Percentiles rank a stretch among this genome's conserved stretches.
Evolutionary conservation across 2,329 filamentous ascomycete species (phyloP).

Genomic region (Ophiostoma triangulosporum): DNA sequence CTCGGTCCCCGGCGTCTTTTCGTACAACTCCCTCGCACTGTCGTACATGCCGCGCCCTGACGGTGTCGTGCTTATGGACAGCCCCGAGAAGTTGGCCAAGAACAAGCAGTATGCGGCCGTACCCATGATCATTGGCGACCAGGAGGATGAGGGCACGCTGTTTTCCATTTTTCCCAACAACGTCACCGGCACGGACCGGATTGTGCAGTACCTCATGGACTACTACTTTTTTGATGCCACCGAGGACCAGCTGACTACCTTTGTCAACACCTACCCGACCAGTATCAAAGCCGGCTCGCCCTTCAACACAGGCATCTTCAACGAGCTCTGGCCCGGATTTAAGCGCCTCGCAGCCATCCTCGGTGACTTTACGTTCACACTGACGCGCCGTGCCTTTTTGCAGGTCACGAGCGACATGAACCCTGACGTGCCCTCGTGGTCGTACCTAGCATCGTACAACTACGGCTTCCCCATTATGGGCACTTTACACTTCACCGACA

Average conservation of each 20-base stretch:
- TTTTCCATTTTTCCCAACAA: slow-evolving; percentile 59
- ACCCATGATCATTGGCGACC: slow-evolving; percentile 50
- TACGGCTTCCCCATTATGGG: slow-evolving; percentile 59
- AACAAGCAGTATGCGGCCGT: slow-evolving; percentile 36
- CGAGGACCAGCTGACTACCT: slow-evolving; percentile 32
- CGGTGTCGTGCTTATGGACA: slow-evolving; percentile 45
- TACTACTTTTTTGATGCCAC: slow-evolving; percentile 48
- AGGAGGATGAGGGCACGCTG: slow-evolving; percentile 69
- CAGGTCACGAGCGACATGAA: slow-evolving; percentile 28
- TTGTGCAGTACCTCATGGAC: slow-evolving; percentile 47
- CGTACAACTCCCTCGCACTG: slow-evolving; percentile 54
- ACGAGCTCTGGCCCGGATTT: slow-evolving; percentile 63
- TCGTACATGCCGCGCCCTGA: slow-evolving; percentile 66
- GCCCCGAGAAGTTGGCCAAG: slow-evolving; percentile 43
- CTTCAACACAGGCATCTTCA: slow-evolving; percentile 54
- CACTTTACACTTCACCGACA: slow-evolving; percentile 60
- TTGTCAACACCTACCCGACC: slow-evolving; percentile 52
- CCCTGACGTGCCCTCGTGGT: slow-evolving; percentile 53
- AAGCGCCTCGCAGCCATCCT: slow-evolving; percentile 65
- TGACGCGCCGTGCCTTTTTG: slow-evolving; percentile 55
- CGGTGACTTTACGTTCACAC: slow-evolving; percentile 62
- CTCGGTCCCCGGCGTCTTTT: slow-evolving; percentile 49
- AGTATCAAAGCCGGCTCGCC: slow-evolving; percentile 49
- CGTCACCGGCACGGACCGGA: slow-evolving; percentile 43
- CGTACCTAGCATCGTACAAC: slow-evolving; percentile 60